Evolutionary conservation across 805 yeast genomes (phyloP).

Genomic region (Jamesozyma piceae): DNA sequence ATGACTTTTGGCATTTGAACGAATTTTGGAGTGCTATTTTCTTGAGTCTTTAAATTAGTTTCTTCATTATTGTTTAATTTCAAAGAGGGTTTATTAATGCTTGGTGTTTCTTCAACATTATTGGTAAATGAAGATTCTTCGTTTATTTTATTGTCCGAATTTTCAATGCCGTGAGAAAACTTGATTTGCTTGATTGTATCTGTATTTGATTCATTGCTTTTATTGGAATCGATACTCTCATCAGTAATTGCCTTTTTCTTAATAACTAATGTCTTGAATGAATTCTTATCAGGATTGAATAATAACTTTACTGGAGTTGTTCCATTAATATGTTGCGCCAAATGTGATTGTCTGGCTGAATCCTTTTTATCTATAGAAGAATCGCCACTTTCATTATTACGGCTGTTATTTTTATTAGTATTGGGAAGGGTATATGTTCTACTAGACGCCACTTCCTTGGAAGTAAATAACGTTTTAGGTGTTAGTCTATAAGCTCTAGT

Average conservation of each 20-base stretch:
- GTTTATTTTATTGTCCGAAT: background rate
- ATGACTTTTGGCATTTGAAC: conserved; percentile 4
- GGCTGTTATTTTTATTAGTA: background rate
- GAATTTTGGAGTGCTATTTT: background rate
- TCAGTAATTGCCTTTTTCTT: conserved; percentile 15
- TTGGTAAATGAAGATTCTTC: background rate
- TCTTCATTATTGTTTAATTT: background rate
- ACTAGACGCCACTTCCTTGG: background rate
- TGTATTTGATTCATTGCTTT: too few species aligned
- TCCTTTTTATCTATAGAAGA: background rate
- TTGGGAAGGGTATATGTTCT: background rate
- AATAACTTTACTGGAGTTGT: conserved; percentile 11
- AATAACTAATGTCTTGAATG: conserved; percentile 24
- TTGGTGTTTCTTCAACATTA: background rate
- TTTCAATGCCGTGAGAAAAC: background rate
- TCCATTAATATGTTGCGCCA: background rate
- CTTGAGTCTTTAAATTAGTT: background rate
- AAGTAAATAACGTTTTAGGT: conserved; percentile 49
- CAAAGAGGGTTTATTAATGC: background rate
- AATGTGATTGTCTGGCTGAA: background rate
- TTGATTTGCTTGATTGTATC: background rate
- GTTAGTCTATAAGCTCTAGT: conserved; percentile 53
- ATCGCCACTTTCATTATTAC: background rate
- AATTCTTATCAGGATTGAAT: conserved; percentile 24
- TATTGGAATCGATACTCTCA: background rate